A percentile compares a stretch with the other conserved stretches of the same genome.
Conservation (phyloP, 1,284 basidiomycete genomes). For the Sporisorium reilianum region DNA sequence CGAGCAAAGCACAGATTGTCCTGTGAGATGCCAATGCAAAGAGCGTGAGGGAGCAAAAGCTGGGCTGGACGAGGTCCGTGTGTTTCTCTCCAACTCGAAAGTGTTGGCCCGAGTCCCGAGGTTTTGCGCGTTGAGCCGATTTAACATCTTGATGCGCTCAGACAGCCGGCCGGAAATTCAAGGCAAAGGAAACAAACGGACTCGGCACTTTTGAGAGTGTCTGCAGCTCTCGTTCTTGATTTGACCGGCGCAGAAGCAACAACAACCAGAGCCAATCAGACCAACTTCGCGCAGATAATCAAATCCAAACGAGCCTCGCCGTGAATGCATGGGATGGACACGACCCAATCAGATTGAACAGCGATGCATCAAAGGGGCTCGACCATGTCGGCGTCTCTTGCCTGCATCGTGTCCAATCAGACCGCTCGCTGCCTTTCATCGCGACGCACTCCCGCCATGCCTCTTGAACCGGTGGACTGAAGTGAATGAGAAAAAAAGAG, state of each 20-base stretch:
- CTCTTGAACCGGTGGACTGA: too few species aligned
- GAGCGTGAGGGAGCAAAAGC: not conserved
- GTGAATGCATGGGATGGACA: too few species aligned
- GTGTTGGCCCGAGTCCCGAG: slow-evolving; percentile 46
- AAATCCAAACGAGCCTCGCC: not conserved
- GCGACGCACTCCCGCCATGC: not conserved
- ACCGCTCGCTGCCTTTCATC: not conserved
- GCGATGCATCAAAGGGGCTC: not conserved
- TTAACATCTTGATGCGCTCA: not conserved
- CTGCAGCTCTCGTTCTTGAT: not conserved
- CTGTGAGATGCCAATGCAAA: too few species aligned
- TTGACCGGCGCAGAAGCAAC: slow-evolving; percentile 7
- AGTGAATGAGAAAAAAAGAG: too few species aligned
- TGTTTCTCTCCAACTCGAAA: not conserved
- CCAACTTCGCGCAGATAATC: slow-evolving; percentile 7
- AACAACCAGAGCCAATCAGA: not conserved
- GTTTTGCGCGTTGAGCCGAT: not conserved
- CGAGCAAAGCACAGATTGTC: not conserved
- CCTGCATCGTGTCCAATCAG: not conserved
- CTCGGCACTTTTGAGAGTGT: too few species aligned
- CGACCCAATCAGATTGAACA: not conserved
- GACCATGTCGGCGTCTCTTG: not conserved
- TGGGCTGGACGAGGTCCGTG: slow-evolving; percentile 1
- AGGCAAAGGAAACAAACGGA: too few species aligned
- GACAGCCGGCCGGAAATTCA: slow-evolving; percentile 11